phyloP scores from a whole-genome alignment of 2,329 filamentous ascomycete genomes.

The Ustulina deusta region DNA sequence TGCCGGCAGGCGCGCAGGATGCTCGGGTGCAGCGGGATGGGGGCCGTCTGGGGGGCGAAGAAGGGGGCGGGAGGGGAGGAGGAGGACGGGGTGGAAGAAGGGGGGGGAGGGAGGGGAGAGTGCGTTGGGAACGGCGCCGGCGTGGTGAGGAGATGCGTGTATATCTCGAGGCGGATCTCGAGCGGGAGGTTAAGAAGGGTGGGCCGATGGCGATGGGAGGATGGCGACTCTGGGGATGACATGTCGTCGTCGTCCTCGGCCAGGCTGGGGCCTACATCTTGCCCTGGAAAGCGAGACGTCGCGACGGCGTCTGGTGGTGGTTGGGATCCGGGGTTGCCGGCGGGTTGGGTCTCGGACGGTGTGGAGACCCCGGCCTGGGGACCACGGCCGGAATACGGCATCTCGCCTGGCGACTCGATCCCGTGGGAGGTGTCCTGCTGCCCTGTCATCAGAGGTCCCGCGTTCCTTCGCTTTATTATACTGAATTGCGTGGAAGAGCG shows the following conservation, averaged over 20 bases:
- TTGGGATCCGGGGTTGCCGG: neutral
- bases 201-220: slow-evolving; percentile 6
- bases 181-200: slow-evolving; percentile 57
- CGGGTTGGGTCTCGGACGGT: neutral
- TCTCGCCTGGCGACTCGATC: slow-evolving; percentile 1
- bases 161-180: slow-evolving; percentile 62
- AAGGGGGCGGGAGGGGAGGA: slow-evolving; percentile 40
- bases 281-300: neutral
- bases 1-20: slow-evolving; percentile 58
- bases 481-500: neutral
- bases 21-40: slow-evolving; percentile 50
- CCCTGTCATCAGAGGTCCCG: slow-evolving; percentile 1
- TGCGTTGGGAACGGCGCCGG: slow-evolving; percentile 41
- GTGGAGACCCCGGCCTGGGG: slow-evolving; percentile 21
- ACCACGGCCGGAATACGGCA: slow-evolving; percentile 2
- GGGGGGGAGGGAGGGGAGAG: slow-evolving; percentile 29
- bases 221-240: neutral
- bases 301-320: neutral
- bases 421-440: neutral
- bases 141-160: slow-evolving; percentile 57
- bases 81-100: slow-evolving; percentile 44
- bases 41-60: slow-evolving; percentile 10
- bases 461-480: neutral
- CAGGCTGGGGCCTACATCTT: neutral
- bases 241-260: neutral